Conservation (phyloP, 2,329 filamentous ascomycete genomes). For the Sarocladium oryzae region DNA sequence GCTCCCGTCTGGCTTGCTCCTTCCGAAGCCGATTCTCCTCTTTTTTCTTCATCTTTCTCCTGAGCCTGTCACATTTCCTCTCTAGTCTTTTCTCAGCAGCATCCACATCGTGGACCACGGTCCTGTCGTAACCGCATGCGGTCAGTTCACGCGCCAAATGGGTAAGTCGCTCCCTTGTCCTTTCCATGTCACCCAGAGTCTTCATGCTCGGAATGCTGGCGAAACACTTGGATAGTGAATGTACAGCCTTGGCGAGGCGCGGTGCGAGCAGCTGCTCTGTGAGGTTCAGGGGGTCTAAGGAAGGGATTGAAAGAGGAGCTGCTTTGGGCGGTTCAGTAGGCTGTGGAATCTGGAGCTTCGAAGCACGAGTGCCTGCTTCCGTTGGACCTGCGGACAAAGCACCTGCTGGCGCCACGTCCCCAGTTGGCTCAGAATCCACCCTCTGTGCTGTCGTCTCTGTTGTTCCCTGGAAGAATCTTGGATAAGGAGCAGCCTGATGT, state of each 20-base stretch:
- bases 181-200: background rate
- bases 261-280: background rate
- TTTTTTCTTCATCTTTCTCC: background rate
- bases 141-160: background rate
- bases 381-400: too few relatives aligned
- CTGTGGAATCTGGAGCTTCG: background rate
- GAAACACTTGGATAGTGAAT: background rate
- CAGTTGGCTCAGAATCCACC: too few relatives aligned
- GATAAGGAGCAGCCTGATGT: too few relatives aligned
- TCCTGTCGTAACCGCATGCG: background rate
- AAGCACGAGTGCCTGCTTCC: background rate
- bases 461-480: too few relatives aligned
- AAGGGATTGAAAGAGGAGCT: background rate
- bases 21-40: background rate
- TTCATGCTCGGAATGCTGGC: background rate
- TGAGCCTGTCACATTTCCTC: background rate
- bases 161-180: background rate
- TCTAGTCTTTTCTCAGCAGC: background rate
- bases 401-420: too few relatives aligned
- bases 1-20: too few relatives aligned
- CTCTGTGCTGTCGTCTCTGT: too few relatives aligned
- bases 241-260: background rate
- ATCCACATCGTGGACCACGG: background rate
- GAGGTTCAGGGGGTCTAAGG: background rate
- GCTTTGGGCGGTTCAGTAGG: background rate